A percentile compares a stretch with the other conserved stretches of the same genome.
Conservation (phyloP, 2,329 filamentous ascomycete genomes). For the Eutypella sp. region DNA sequence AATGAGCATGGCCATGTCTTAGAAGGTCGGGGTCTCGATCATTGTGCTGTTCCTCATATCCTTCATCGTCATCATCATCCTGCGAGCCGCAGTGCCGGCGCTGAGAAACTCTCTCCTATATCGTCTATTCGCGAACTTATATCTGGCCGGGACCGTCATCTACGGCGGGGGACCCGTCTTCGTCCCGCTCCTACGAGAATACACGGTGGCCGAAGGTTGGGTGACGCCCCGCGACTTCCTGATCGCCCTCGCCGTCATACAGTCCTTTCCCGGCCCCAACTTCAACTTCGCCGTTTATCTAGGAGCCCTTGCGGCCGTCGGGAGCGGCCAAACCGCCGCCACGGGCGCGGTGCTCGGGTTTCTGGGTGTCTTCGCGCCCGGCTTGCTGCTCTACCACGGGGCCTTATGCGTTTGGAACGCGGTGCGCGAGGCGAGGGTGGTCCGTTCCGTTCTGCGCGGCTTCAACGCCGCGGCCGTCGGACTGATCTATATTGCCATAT, state of each 20-base stretch:
- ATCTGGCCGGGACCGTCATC: constrained; percentile 66
- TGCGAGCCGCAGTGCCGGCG: constrained; percentile 37
- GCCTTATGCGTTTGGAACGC: constrained; percentile 52
- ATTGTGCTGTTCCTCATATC: constrained; percentile 46
- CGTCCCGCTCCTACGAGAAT: constrained; percentile 57
- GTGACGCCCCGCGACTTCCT: constrained; percentile 67
- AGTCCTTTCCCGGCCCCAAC: constrained; percentile 63
- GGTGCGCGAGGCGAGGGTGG: constrained; percentile 39
- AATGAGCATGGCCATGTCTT: constrained; percentile 31
- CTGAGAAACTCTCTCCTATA: constrained; percentile 41
- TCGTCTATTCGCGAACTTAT: constrained; percentile 66
- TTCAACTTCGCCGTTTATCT: constrained; percentile 51
- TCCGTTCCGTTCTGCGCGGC: constrained; percentile 47
- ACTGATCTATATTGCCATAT: constrained; percentile 59
- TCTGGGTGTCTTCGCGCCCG: constrained; percentile 48
- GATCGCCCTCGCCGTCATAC: constrained; percentile 66
- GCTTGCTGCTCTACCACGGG: constrained; percentile 43
- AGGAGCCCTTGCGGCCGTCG: constrained; percentile 43
- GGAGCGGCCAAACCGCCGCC: constrained; percentile 30
- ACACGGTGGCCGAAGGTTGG: constrained; percentile 64
- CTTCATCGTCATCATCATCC: constrained; percentile 53
- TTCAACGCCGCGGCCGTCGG: constrained; percentile 58
- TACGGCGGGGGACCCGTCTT: constrained; percentile 62
- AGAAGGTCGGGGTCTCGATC: constrained; percentile 37
- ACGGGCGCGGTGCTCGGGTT: constrained; percentile 47